phyloP scores from a whole-genome alignment of 352 stramenopile species.

The Globisporangium orthogonon region DNA sequence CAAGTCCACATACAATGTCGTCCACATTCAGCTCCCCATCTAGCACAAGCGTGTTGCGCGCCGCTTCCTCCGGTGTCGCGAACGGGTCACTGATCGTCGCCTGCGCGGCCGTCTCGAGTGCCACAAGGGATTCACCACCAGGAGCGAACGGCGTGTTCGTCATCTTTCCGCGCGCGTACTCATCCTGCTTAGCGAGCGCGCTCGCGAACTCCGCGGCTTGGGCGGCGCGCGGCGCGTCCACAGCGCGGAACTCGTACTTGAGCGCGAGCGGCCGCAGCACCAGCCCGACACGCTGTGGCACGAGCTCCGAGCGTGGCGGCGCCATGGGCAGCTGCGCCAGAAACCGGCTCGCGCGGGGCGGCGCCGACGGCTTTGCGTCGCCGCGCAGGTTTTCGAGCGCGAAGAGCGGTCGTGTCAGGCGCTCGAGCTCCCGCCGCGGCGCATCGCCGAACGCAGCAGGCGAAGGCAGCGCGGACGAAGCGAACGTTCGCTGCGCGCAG shows the following conservation, averaged over 20 bases:
- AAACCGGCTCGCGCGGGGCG: conserved; percentile 38
- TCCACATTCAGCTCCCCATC: conserved; percentile 9
- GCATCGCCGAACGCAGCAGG: conserved; percentile 16
- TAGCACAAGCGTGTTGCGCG: conserved; percentile 34
- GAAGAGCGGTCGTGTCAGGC: conserved; percentile 23
- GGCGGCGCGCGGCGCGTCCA: conserved; percentile 23
- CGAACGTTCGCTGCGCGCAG: conserved; percentile 20
- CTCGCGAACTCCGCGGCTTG: conserved; percentile 51
- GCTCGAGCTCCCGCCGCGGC: conserved; percentile 20
- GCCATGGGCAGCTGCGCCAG: conserved; percentile 74
- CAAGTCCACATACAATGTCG: conserved; percentile 17
- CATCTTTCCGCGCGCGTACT: conserved; percentile 76
- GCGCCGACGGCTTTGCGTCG: conserved; percentile 15
- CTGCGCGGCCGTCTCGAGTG: conserved; percentile 8
- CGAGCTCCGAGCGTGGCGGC: conserved; percentile 39
- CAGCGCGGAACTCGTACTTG: conserved; percentile 51
- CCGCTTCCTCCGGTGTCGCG: conserved; percentile 23
- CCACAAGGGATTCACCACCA: conserved; percentile 53
- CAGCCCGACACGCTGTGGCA: conserved; percentile 35
- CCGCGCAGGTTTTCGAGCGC: conserved; percentile 32
- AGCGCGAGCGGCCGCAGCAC: conserved; percentile 47
- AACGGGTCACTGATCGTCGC: conserved; percentile 6
- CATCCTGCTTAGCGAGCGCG: conserved; percentile 66
- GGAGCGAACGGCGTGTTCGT: conserved; percentile 71
- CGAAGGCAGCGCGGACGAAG: conserved; percentile 35